phyloP scores from a whole-genome alignment of 1,284 basidiomycete genomes.

The Malassezia cuniculi region DNA sequence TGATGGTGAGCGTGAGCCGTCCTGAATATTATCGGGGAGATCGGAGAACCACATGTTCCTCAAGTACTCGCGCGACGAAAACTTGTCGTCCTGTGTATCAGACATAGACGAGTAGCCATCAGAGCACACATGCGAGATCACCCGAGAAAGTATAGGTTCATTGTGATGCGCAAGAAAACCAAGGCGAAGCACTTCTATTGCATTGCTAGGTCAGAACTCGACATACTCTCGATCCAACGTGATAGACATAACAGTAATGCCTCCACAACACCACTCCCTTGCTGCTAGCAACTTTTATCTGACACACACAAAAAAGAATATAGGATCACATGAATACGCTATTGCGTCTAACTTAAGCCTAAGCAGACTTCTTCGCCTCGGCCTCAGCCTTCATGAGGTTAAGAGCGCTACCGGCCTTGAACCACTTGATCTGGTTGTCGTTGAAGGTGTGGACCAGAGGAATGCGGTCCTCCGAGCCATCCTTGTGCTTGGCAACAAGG shows the following conservation, averaged over 20 bases:
- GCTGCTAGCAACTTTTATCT: not conserved
- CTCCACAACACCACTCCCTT: no score
- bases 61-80: no score
- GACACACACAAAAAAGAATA: not conserved
- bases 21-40: no score
- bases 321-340: not conserved
- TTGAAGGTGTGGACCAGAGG: constrained; percentile 42
- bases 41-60: no score
- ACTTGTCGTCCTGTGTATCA: no score
- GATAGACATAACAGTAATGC: no score
- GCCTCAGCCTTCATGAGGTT: constrained; percentile 40
- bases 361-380: constrained; percentile 15
- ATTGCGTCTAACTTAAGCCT: not conserved
- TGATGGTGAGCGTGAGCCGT: no score
- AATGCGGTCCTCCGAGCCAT: constrained; percentile 36
- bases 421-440: constrained; percentile 44
- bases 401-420: constrained; percentile 40
- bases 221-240: constrained; percentile 2
- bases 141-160: constrained; percentile 4
- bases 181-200: not conserved
- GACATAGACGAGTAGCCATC: no score
- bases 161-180: not conserved
- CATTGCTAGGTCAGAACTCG: not conserved
- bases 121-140: constrained; percentile 2
- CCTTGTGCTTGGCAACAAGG: constrained; percentile 39